Base-by-base conservation (phyloP, 2,329 filamentous ascomycete species). In the Lasiodiplodia citricola region DNA sequence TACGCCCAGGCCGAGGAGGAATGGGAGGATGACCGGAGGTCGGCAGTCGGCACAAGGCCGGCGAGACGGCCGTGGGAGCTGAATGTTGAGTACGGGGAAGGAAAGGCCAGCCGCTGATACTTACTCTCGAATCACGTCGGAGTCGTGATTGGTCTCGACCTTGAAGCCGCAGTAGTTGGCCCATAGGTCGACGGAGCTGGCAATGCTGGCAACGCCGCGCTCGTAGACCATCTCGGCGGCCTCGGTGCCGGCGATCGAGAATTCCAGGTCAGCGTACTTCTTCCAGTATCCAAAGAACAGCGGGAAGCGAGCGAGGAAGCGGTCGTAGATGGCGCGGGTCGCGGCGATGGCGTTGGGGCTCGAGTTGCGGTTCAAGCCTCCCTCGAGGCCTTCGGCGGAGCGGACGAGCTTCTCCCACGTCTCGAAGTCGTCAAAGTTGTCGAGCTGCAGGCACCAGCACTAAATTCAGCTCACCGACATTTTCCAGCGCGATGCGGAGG, bases 121-220 rank as follows among this genome's bases (percentile, higher is more conserved):
- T 98, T 97, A 99, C 96, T 98, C 96, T 97, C 96, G 91, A 84
- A 97, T 96, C 82, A 96, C 87, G 79, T 96, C 92, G 76, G 93
- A 88, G 79, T 97, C 94, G 83, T 99, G 96, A 74, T 92, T 96
- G 69, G 96, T 98, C 80, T 98, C 94, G 84, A 96, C 94, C 82
- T 98, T 98, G 88, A 98, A 98, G 76, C 90, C 88, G 84, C 95
- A 98, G 84, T 97, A 99, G 76, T 97, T 94, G 66, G 93, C 92
- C 96, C 96, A 99, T 70, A 99, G 86, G 79, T 99, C 96, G 76
- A 97, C 94, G 44, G 95, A 98, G 78, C 92, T 93, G 68, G 92
- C 91, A 76, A 98, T 94, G 82, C 93, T 96, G 54, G 94, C 93
- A 75, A 97, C 92, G 73, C 96, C 96, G 79, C 96, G 90, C 83